Evolutionary conservation across 805 yeast species (phyloP).

Genomic region (Lachancea thermotolerans): DNA sequence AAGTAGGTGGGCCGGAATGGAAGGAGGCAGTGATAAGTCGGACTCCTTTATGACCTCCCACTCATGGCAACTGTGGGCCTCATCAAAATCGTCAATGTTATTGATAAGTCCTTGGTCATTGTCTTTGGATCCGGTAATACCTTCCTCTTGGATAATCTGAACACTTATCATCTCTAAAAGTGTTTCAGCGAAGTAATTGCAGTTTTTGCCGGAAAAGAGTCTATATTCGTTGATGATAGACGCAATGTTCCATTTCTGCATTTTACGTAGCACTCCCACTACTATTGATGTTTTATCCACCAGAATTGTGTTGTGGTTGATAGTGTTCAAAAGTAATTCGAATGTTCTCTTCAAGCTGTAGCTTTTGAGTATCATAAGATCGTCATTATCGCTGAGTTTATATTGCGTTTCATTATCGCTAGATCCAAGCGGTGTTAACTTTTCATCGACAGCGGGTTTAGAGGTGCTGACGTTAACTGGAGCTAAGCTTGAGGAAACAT

Average conservation of each 20-base stretch:
- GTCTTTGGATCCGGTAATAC: not conserved
- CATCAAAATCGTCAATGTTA: not conserved
- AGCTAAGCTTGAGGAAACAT: constrained; percentile 20
- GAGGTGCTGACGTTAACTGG: constrained; percentile 13
- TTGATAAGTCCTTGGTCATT: not conserved
- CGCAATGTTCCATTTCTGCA: constrained; percentile 85
- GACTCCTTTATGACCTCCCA: constrained; percentile 22
- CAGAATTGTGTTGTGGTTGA: constrained; percentile 60
- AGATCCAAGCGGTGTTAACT: constrained; percentile 4
- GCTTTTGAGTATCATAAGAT: constrained; percentile 73
- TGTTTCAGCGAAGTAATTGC: constrained; percentile 74
- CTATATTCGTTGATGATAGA: constrained; percentile 82
- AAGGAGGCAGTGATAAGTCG: constrained; percentile 23
- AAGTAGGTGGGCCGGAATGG: constrained; percentile 24
- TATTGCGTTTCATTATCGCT: constrained; percentile 8
- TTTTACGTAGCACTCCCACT: constrained; percentile 71
- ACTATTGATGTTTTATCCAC: constrained; percentile 77
- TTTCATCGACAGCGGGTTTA: constrained; percentile 4
- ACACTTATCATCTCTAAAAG: constrained; percentile 66
- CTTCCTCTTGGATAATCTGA: constrained; percentile 26
- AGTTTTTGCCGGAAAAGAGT: constrained; percentile 61
- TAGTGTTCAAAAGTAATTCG: constrained; percentile 52
- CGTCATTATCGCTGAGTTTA: constrained; percentile 38
- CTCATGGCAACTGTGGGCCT: constrained; percentile 1
- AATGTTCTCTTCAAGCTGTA: constrained; percentile 59